Base-by-base conservation (phyloP, 768 basidiomycete species). In the Amanita inopinata region DNA sequence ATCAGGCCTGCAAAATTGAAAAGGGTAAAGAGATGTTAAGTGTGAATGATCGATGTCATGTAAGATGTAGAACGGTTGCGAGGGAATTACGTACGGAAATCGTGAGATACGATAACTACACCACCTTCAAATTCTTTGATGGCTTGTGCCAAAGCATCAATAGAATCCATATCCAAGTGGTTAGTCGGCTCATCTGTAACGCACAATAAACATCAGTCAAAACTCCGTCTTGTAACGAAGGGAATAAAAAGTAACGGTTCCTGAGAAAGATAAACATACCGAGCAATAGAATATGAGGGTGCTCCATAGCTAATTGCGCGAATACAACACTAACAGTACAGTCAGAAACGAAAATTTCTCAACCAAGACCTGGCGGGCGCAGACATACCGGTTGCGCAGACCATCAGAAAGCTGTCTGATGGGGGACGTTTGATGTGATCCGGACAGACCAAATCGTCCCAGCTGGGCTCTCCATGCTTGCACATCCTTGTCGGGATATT, bases 101-200 rank as follows among this genome's bases (percentile, higher is more conserved):
- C 94, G 70, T 98, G 96, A 36, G 93, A 97, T 50, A 99, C 96
- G 59, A 99, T 98, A 53, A 98, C 96, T 30, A 99, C 96, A 55
- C 96, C 94, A 46, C 96, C 96, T 56, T 88, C 84, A 60, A 89
- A 99, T 57, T 87, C 88, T 62, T 94, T 96, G 73, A 99, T 98
- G 38, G 96, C 94, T 18, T 63, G 61, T 5, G 96, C 96, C 36
- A 99, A 77, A 1, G 96, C 94, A 59, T 98, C 94, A 61, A 99
- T 99, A 20, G 90, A 93, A 51, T 77, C 83, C 94, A 96, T 94
- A 60, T 96, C 92, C 74, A 96, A 76, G 63, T 97, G 92, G 61
- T 96, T 97, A 30, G 92, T 97, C 38, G 93, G 91, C 63, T 94
- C 90, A 60, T 93, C 91, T 78, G 49, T 35, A 14, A 55, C 41